Base-by-base conservation (phyloP, 2,329 filamentous ascomycete genomes). In the Penicillium sp. region DNA sequence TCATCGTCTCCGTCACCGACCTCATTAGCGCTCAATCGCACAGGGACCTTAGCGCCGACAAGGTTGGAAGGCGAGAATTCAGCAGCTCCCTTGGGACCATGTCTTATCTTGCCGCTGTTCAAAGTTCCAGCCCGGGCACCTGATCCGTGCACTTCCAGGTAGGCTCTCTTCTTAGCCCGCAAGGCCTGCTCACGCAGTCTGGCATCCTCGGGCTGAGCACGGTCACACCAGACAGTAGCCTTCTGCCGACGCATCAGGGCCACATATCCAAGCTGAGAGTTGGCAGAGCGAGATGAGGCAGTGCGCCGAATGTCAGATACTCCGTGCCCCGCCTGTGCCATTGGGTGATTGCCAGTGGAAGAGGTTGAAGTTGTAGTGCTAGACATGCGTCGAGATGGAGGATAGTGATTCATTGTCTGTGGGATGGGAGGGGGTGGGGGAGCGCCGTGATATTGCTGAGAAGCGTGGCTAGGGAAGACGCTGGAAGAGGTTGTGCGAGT, bases 221-320 rank as follows among this genome's bases (percentile, higher is more conserved):
- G 88, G 70, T 97, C 94, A 77, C 92, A 97, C 94, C 94, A 99
- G 4, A 99, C 94, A 0, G 94, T 99, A 31, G 92, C 94, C 73
- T 97, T 97, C 75, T 99, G 94, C 72, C 92, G 93, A 58, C 94
- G 86, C 77, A 99, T 88, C n/a, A 97, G 82, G 34, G 94, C 92
- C 48, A 99, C 94, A 74, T 99, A 99, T 60, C 91, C 87, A n/a
- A 88, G 77, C 57, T 83, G 83, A 14, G 79, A 79, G 51, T 78
- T 79, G 58, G 82, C 83, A 21, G 90, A 95, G 65, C 90, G 86
- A 48, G 88, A 89, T 3, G 91, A 96, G 29, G 87, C 90, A 27
- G 90, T 95, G 61, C 92, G 85, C 56, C 89, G 87, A 45, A 76
- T 70, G 49, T 75, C 72, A 45, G 69, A 68, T 62, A 60, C 68